phyloP scores from a whole-genome alignment of 257 asterid genomes.

The Mentha longifolia region DNA sequence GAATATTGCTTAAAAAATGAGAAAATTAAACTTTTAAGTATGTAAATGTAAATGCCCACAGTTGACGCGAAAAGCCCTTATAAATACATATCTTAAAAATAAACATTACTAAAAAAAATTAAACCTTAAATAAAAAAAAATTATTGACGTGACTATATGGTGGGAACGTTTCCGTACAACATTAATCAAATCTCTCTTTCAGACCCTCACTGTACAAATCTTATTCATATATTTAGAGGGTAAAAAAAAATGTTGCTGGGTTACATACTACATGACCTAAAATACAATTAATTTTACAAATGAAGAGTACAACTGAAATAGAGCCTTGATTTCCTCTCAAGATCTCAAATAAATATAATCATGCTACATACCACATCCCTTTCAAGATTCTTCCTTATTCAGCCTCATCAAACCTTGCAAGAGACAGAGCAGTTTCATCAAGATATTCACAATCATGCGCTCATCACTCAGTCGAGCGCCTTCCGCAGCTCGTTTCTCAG shows the following conservation, averaged over 20 bases:
- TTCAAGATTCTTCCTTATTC: not conserved
- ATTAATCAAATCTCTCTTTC: not conserved
- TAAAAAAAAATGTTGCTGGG: not conserved
- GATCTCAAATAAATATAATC: not conserved
- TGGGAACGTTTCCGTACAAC: not conserved
- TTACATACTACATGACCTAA: no score
- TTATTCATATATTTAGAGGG: constrained; percentile 4
- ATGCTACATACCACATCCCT: not conserved
- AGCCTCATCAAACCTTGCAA: not conserved
- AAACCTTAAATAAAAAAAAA: no score
- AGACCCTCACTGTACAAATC: not conserved
- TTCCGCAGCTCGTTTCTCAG: constrained; percentile 63
- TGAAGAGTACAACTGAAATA: not conserved
- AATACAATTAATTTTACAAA: not conserved
- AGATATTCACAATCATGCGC: not conserved
- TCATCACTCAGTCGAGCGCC: constrained; percentile 43
- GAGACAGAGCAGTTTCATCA: not conserved
- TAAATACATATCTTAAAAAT: no score
- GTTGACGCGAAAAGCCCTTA: no score
- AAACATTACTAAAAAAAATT: no score
- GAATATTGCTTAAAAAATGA: no score
- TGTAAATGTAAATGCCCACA: no score
- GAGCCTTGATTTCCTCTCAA: constrained; percentile 6
- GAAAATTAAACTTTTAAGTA: no score
- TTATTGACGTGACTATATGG: no score